Evolutionary conservation across 176 grass and related monocot species (phyloP), one percentile per base, ranked within the genome.

Genomic region (Oryza longistaminata): DNA sequence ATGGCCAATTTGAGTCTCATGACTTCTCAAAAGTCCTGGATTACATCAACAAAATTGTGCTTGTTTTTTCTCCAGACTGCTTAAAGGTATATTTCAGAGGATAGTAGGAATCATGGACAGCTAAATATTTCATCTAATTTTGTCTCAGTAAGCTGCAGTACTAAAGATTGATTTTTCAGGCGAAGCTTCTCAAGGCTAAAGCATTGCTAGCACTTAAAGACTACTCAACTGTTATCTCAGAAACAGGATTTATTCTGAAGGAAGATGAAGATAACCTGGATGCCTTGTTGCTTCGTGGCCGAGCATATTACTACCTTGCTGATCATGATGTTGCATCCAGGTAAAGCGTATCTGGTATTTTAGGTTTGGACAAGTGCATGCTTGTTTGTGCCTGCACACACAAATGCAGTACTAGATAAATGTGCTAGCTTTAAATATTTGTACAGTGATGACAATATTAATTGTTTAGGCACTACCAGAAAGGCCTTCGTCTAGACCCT

Each of bases 241-340:
- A 98, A 85, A 82, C 89, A 3, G 96, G 93, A 48, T 95, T 88
- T 85, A 95, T 98, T 81, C 90, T 98, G 49, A 98, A 98, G 87
- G 89, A 98, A 98, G 89, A 98, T 89, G 93, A 98, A 87, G 96
- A 98, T 80, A 95, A 92, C 79, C 81, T 98, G 84, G 93, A 95
- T 58, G 96, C 93, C 44, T 71, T 98, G 68, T 78, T 98, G 72
- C 87, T 95, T 68, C 91, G 96, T 74, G 96, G 96, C 17, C 91
- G 71, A 34, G 96, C 96, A 29, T 98, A 98, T 68, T 98, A 98
- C 88, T 98, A 98, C 86, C 96, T 98, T 73, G 92, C 96, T 68
- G 96, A 98, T 71, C 93, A 98, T 87, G 96, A 98, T 92, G 93
- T 98, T 71, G 93, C 96, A 66, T 83, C 76, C 31, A 95, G 96